phyloP scores from a whole-genome alignment of 129 eudicot genomes.

The carrot (Daucus carota) region DH1_v3.0 NC_030387.2:32499001-32499500 shows the following conservation, averaged over 20 bases:
- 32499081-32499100: neutral
- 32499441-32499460: neutral
- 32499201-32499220: neutral
- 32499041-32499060: neutral
- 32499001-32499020: too few species aligned
- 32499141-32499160: conserved; percentile 6
- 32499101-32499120: neutral
- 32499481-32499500: neutral
- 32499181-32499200: neutral
- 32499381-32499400: neutral
- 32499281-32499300: too few species aligned
- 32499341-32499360: too few species aligned
- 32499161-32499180: neutral
- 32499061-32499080: neutral
- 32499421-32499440: neutral
- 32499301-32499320: too few species aligned
- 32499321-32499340: too few species aligned
- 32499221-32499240: neutral
- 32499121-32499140: neutral
- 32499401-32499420: neutral
- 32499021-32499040: neutral
- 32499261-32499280: too few species aligned
- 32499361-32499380: too few species aligned
- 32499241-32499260: too few species aligned
- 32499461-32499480: neutral